Percentiles rank a stretch among this genome's conserved stretches.
These are phyloP conservation scores for Pittosporum tobira DNA, from an alignment of 129 eudicot species.

Conservation along the genomic window DNA sequence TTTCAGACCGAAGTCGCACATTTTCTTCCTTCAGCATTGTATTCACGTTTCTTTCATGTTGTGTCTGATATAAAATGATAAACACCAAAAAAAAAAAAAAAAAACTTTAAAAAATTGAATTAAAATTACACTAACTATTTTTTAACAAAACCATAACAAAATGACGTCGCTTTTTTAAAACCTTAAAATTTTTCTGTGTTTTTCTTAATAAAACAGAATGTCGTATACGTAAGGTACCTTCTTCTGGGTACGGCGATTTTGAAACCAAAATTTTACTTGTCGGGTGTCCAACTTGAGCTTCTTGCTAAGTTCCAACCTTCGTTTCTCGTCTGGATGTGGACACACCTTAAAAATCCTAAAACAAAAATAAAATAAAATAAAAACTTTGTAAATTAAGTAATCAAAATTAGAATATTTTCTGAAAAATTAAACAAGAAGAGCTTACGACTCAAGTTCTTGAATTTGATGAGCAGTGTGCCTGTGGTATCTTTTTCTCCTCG, in stretches of 20 bases:
- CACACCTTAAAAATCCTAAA: constrained; percentile 66
- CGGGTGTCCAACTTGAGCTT: constrained; percentile 72
- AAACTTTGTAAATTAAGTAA: neutral
- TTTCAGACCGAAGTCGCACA: constrained; percentile 82
- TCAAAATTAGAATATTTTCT: neutral
- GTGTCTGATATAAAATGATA: constrained; percentile 35
- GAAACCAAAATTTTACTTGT: constrained; percentile 98
- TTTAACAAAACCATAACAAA: too few species aligned
- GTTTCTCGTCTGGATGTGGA: constrained; percentile 99
- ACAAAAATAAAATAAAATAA: neutral
- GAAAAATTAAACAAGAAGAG: neutral
- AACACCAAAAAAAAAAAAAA: neutral
- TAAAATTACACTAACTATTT: too few species aligned
- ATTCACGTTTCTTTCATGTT: constrained; percentile 86
- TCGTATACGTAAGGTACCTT: constrained; percentile 58
- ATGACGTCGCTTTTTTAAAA: too few species aligned
- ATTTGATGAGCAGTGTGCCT: constrained; percentile 99
- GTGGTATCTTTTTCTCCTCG: constrained; percentile 88
- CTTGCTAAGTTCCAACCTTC: constrained; percentile 80
- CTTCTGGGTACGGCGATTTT: constrained; percentile 95
- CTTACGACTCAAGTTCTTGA: constrained; percentile 82
- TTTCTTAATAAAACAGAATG: too few species aligned
- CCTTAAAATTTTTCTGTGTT: too few species aligned
- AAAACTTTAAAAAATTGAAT: too few species aligned
- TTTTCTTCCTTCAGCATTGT: constrained; percentile 83